Evolutionary conservation across 305 asterid genomes (phyloP).

Genomic region (Fraxinus angustifolia): DNA sequence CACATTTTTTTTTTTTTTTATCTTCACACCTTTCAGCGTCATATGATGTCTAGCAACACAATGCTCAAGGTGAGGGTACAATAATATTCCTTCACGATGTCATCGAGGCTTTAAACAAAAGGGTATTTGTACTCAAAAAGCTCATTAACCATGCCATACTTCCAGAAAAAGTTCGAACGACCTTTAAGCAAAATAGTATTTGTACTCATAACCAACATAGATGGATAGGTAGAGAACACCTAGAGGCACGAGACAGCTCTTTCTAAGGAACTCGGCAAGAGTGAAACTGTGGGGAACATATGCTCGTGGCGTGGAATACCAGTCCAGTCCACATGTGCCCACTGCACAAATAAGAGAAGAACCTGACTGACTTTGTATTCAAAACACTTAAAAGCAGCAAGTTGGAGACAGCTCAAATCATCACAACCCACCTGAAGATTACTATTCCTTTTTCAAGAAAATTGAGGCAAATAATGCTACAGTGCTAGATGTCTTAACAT

Average conservation of each 20-base stretch:
- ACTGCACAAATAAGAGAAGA: not conserved
- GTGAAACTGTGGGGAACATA: not conserved
- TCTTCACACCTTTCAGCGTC: not conserved
- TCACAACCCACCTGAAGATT: not conserved
- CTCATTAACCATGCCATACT: not conserved
- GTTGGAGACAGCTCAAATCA: slow-evolving; percentile 46
- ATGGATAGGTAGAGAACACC: no score
- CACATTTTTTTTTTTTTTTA: no score
- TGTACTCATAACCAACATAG: no score
- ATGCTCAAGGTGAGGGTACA: not conserved
- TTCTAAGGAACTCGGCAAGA: no score
- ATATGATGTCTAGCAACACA: not conserved
- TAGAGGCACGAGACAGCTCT: no score
- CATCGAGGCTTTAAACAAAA: not conserved
- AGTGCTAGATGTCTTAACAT: no score
- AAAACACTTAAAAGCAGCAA: slow-evolving; percentile 21
- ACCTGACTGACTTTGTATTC: slow-evolving; percentile 33
- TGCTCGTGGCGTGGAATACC: not conserved
- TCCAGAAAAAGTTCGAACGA: no score
- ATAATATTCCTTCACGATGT: not conserved
- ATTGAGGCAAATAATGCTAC: no score
- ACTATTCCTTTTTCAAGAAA: not conserved
- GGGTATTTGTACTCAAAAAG: not conserved
- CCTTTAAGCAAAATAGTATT: no score
- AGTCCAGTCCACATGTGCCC: not conserved